A percentile compares a stretch with the other conserved stretches of the same genome.
Conservation (phyloP, 441 rosid species). For the Eutrema salsugineum region DNA sequence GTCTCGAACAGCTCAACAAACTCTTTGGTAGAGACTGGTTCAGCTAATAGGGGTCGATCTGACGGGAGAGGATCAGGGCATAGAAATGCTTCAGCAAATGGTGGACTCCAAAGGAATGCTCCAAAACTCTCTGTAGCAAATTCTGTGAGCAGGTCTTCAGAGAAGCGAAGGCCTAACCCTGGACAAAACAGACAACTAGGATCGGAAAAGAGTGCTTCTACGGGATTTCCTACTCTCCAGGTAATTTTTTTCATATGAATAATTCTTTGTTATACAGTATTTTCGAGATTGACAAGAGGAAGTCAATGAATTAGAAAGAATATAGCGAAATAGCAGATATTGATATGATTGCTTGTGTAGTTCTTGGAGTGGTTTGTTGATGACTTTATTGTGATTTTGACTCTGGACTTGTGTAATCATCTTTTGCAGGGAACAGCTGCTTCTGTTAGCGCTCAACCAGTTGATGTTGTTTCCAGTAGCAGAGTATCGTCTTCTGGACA, state of each 20-base stretch:
- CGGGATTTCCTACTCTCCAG: slow-evolving; percentile 44
- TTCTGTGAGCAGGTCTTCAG: slow-evolving; percentile 40
- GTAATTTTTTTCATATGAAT: slow-evolving; percentile 27
- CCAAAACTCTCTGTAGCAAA: slow-evolving; percentile 42
- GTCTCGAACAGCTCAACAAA: slow-evolving; percentile 39
- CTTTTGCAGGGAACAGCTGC: slow-evolving; percentile 57
- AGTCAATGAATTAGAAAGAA: not conserved
- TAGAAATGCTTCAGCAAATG: slow-evolving; percentile 49
- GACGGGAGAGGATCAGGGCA: slow-evolving; percentile 50
- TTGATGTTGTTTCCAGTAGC: slow-evolving; percentile 43
- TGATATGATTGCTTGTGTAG: not conserved
- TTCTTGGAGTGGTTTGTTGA: not conserved
- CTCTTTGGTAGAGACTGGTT: slow-evolving; percentile 44
- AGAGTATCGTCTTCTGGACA: slow-evolving; percentile 47
- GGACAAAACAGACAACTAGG: slow-evolving; percentile 47
- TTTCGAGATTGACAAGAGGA: not conserved
- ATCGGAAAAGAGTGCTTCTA: slow-evolving; percentile 39
- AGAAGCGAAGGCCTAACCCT: slow-evolving; percentile 38
- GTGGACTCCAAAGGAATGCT: slow-evolving; percentile 40
- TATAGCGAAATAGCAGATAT: not conserved
- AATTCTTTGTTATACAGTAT: not conserved
- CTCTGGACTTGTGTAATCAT: slow-evolving; percentile 14
- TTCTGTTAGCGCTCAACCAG: slow-evolving; percentile 43
- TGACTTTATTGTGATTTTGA: not conserved
- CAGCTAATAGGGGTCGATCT: slow-evolving; percentile 33